Percentiles rank a stretch among this genome's conserved stretches.
phyloP scores from a whole-genome alignment of 352 stramenopile species.

The Phytopythium aichiense region DNA sequence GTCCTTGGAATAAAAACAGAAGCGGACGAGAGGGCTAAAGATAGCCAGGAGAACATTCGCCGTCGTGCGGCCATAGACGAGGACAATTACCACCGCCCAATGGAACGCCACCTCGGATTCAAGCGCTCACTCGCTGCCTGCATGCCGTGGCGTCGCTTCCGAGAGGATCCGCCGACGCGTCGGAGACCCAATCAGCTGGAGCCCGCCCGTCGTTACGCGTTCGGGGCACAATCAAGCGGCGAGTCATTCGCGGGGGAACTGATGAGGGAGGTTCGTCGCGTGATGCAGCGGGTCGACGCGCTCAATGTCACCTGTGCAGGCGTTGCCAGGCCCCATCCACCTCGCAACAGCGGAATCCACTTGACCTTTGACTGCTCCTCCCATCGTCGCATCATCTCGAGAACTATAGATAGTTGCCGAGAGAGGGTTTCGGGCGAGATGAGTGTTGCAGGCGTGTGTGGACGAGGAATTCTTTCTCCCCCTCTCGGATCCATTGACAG shows the following conservation, averaged over 20 bases:
- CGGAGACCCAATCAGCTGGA: no score
- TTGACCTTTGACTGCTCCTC: no score
- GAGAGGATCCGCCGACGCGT: not conserved
- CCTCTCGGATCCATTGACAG: not conserved
- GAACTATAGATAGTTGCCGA: no score
- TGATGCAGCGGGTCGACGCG: no score
- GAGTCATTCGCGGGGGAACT: no score
- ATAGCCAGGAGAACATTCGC: slow-evolving; percentile 1
- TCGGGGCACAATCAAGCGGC: not conserved
- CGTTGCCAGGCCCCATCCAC: not conserved
- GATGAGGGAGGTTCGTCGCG: no score
- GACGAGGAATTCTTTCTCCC: not conserved
- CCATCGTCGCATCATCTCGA: no score
- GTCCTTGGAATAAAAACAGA: not conserved
- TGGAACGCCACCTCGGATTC: not conserved
- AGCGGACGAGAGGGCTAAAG: not conserved
- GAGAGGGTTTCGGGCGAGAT: no score
- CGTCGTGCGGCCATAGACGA: not conserved
- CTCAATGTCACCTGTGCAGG: no score
- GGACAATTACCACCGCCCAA: not conserved
- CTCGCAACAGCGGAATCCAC: not conserved
- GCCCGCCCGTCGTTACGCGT: no score
- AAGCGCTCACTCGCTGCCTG: not conserved
- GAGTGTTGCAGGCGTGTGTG: no score
- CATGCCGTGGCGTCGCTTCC: not conserved